Base-by-base conservation (phyloP, 352 stramenopile genomes). In the Phytophthora aleatoria region DNA sequence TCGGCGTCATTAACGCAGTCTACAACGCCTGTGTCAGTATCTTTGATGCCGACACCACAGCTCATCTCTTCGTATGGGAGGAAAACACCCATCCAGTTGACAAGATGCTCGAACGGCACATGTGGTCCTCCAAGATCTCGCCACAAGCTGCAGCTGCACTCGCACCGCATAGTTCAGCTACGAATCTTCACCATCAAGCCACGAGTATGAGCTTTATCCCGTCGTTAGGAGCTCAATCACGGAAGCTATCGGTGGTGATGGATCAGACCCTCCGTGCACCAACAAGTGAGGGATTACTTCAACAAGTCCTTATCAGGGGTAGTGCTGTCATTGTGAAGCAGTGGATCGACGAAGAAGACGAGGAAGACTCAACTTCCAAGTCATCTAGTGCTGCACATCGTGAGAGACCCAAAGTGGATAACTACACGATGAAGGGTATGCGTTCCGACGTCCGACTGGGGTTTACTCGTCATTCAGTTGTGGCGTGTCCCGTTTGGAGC, bases 1-100 rank as follows among this genome's bases (percentile, higher is more conserved):
- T 93, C 15, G 84, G 84, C 5, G 72, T 93, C 48, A 90, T 93
- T 44, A 93, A 91, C 57, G 84, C 82, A 2, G 84, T 93, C 16
- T 91, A 90, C 75, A 93, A 93, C 41, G 80, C 84, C 20, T 88
- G 79, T 42, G 67, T 77, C 38, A 79, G 68, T 50, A 88, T 90
- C 43, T 93, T 90, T 57, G 66, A 71, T 30, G 77, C 85, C 26
- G 70, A 85, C 8, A 69, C 65, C 9, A 88, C 83, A 6, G 80
- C 82, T 1, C 82, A 93, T 28, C 51, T 93, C 27, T 93, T 82
- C 26, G 61, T 93, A 5, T 90, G 79, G 73, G 83, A 89, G 20
- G 51, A 69, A 16, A 73, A 74, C 27, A 33, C 8, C 0, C 8
- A 44, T 5, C 35, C 48, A 8, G 2, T 36, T 11, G 61, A 69